Conservation (phyloP, 176 grass and related monocot species). For the Triticum monococcum region DNA sequence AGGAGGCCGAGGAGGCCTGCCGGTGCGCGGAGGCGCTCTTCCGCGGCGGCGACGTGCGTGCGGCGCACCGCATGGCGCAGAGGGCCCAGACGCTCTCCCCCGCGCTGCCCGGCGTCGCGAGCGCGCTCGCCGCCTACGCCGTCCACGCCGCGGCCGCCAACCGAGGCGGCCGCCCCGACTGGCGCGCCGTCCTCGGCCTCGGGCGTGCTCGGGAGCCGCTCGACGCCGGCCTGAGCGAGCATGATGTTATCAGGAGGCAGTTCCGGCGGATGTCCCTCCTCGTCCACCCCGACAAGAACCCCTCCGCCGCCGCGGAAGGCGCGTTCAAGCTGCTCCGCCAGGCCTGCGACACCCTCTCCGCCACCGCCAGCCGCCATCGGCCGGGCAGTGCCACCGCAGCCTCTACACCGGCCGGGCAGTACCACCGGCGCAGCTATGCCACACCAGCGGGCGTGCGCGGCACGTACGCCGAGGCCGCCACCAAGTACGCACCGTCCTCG, state of each 20-base stretch:
- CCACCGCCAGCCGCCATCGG: background rate
- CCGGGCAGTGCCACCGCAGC: background rate
- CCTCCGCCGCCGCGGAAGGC: slow-evolving; percentile 12
- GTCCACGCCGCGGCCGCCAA: background rate
- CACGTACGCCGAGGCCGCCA: background rate
- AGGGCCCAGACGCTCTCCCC: slow-evolving; percentile 2
- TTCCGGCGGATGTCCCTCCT: slow-evolving; percentile 4
- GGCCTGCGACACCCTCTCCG: background rate
- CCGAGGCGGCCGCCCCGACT: background rate
- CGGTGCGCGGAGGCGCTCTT: slow-evolving; percentile 22
- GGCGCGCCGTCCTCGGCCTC: slow-evolving; percentile 19
- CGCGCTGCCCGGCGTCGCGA: background rate
- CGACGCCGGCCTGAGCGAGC: background rate
- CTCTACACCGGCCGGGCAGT: background rate
- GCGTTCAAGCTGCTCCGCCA: slow-evolving; percentile 22
- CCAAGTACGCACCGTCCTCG: background rate
- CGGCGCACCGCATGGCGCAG: background rate
- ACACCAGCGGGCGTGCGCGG: too few species aligned
- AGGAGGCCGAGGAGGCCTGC: slow-evolving; percentile 5
- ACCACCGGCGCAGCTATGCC: background rate
- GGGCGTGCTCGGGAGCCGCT: background rate
- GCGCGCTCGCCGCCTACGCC: slow-evolving; percentile 23
- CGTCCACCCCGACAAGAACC: slow-evolving; percentile 29
- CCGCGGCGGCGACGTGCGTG: background rate
- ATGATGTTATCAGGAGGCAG: background rate